phyloP scores from a whole-genome alignment of 2,329 filamentous ascomycete species.

The Phyllosticta citribraziliensis region DNA sequence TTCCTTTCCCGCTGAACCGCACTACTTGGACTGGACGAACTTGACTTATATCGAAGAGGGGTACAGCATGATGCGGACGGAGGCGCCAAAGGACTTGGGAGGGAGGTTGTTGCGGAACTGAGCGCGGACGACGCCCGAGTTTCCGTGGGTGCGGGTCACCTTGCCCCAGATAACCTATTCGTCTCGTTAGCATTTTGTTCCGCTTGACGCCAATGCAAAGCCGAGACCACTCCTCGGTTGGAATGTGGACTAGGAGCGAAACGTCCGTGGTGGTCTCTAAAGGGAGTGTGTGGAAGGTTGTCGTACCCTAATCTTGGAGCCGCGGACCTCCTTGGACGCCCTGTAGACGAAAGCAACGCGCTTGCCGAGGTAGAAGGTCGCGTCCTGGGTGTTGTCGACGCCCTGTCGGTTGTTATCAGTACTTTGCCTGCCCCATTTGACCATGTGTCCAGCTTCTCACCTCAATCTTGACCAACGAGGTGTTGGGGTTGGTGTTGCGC shows the following conservation, averaged over 20 bases:
- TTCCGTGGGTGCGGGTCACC: slow-evolving; percentile 66
- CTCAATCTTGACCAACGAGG: slow-evolving; percentile 93
- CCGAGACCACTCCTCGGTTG: not conserved
- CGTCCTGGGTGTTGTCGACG: slow-evolving; percentile 78
- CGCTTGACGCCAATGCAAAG: not conserved
- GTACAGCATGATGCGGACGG: slow-evolving; percentile 90
- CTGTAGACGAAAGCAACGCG: slow-evolving; percentile 96
- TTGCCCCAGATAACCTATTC: slow-evolving; percentile 81
- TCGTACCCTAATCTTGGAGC: slow-evolving; percentile 70
- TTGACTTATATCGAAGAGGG: slow-evolving; percentile 33
- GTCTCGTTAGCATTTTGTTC: not conserved
- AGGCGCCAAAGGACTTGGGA: slow-evolving; percentile 61
- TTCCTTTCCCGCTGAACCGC: not conserved
- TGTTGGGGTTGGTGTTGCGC: slow-evolving; percentile 43
- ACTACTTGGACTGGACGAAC: not conserved
- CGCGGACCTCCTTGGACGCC: slow-evolving; percentile 81
- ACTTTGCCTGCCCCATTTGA: not conserved
- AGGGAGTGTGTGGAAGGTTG: not conserved
- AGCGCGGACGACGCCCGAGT: slow-evolving; percentile 91
- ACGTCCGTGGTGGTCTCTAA: not conserved
- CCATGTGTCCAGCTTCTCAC: slow-evolving; percentile 25
- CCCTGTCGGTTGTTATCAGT: slow-evolving; percentile 24
- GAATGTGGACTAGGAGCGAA: not conserved
- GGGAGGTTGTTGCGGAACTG: slow-evolving; percentile 92
- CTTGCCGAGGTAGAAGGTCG: slow-evolving; percentile 96